Base-by-base conservation (phyloP, 768 basidiomycete genomes). In the Phanerodontia chrysosporium region DNA sequence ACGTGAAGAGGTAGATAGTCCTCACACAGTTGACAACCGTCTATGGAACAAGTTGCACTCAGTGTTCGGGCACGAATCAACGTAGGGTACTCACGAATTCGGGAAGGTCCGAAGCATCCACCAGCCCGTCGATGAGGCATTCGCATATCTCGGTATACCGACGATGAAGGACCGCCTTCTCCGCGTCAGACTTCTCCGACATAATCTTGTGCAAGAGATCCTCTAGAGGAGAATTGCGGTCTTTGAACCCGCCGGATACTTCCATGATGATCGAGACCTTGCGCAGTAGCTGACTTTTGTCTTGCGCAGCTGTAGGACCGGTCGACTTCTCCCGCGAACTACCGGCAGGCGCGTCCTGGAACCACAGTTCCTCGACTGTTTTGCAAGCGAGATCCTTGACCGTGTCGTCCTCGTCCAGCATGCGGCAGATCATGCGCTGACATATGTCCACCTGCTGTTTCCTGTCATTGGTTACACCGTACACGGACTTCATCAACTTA, bases 331-430 rank as follows among this genome's bases (percentile, higher is more conserved):
- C 44, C 55, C 21, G 24, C 7, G 57, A 27, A 9, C 30, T 30
- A 18, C 49, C 28, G 12, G 72, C 64, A 3, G 66, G 46, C 8
- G 64, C 28, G 22, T 71, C 74, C 45, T 81, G 78, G 69, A 98
- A 96, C 91, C 95, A 95, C 3, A 98, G 74, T 62, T 98, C 95
- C 64, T 95, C 93, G 36, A 98, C 73, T 0, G 92, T 86, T 70
- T 93, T 95, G 64, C 90, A 76, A 0, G 96, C 93, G 16, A 98
- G 81, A 54, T 98, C 96, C 77, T 92, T 96, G 62, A 99, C 92
- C 0, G 85, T 86, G 48, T 98, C 95, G 68, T 99, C 97, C 68
- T 97, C 94, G 65, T 99, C 97, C 44, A 87, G 70, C 78, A 94
- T 89, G 14, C 95, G 84, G 32, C 87, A 75, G 2, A 97, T 86